phyloP scores from a whole-genome alignment of 306 rosid species.

The Carpinus fangiana region DNA sequence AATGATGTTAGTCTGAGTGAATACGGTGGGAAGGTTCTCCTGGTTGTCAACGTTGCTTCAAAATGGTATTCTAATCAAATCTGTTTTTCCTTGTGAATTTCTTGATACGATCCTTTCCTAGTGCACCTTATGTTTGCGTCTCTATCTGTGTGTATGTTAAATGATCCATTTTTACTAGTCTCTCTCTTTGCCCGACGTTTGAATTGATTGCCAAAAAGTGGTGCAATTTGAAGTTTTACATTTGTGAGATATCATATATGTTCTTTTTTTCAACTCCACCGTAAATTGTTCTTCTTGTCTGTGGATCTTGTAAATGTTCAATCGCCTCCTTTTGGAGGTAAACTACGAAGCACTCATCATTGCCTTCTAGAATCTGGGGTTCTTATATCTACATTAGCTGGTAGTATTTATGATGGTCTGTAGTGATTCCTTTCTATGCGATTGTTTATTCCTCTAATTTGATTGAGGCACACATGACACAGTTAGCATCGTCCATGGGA shows the following conservation, averaged over 20 bases:
- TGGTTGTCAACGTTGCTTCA: conserved; percentile 90
- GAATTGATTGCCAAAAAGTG: background rate
- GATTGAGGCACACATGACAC: background rate
- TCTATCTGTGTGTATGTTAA: background rate
- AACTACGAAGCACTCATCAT: background rate
- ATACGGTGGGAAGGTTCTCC: conserved; percentile 72
- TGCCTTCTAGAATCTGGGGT: background rate
- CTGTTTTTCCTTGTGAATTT: background rate
- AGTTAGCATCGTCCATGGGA: background rate
- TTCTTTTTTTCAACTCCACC: background rate
- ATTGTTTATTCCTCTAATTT: background rate
- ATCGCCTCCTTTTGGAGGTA: background rate
- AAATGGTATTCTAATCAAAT: conserved; percentile 54
- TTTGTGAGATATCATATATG: background rate
- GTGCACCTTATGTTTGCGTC: background rate
- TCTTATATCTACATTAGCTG: background rate
- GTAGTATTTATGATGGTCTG: background rate
- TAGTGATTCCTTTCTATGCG: background rate
- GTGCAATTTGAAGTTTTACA: background rate
- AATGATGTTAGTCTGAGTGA: conserved; percentile 68
- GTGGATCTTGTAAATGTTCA: background rate
- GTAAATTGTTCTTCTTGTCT: background rate
- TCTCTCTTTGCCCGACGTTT: background rate
- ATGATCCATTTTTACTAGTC: background rate
- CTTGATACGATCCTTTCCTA: background rate